Base-by-base conservation (phyloP, 768 basidiomycete species). In the Rickenella mellea region DNA sequence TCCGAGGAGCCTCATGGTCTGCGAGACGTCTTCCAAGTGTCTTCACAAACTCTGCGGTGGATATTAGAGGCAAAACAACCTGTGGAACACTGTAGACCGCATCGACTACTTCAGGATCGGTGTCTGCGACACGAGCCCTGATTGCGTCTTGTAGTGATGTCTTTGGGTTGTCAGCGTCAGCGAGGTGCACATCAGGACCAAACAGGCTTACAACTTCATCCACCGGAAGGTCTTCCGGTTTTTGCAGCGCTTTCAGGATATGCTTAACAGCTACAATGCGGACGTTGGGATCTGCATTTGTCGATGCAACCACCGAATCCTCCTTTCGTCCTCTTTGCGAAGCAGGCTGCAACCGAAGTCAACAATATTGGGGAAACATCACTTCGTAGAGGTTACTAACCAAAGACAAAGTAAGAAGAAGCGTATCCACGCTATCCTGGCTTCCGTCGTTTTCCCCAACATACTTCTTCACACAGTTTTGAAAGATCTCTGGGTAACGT, bases 121-220 rank as follows among this genome's bases (percentile, higher is more conserved):
- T 67, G 50, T 94, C 91, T 39, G 78, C 71, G 3, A 88, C 61
- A 2, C 87, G 78, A 11, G 79, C 72, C 24, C 82, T 56, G 4
- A 97, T 62, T 0, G 83, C 79, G 2, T 74, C 69, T n/a, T 66
- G 68, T 15, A 83, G 60, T 2, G 80, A 70, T 44, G 70, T 65
- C 82, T 82, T 30, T 2, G 17, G 29, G 12, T 28, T 11, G 21
- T 32, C 24, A 5, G 20, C 57, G n/a, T n/a, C n/a, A n/a, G n/a
- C n/a, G n/a, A n/a, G n/a, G n/a, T n/a, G n/a, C 6, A 29, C 6
- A 33, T 25, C 24, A 12, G 24, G 39, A 33, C 10, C 12, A 33
- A 19, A 15, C 17, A 10, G 12, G 51, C 68, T 5, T 51, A 80
- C 79, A 52, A 65, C 39, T 21, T 81, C 76, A 0, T 55, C 51